Conservation (phyloP, 2,329 filamentous ascomycete species). For the Ciborinia camelliae region DNA sequence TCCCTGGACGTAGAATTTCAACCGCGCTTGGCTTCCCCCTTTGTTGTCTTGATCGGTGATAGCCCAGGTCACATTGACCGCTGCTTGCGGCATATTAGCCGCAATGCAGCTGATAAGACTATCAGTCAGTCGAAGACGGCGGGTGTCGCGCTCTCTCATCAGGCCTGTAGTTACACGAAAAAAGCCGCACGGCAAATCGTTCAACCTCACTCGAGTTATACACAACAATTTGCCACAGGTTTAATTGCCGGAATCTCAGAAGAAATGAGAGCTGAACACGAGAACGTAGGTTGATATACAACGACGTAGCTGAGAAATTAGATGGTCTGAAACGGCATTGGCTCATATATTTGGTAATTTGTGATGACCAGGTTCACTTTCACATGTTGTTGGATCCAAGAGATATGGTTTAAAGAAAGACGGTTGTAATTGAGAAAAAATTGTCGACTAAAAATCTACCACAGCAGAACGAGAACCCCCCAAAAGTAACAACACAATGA, state of each 20-base stretch:
- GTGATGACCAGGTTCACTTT: slow-evolving; percentile 1
- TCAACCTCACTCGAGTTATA: slow-evolving; percentile 10
- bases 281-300: background rate
- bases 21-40: slow-evolving; percentile 9
- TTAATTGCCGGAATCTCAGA: background rate
- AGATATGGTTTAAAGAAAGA: background rate
- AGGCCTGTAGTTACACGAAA: slow-evolving; percentile 12
- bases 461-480: slow-evolving; percentile 18
- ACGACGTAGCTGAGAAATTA: background rate
- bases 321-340: background rate
- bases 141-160: slow-evolving; percentile 12
- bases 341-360: background rate
- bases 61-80: background rate
- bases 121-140: background rate
- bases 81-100: slow-evolving; percentile 11
- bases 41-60: background rate
- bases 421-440: slow-evolving; percentile 13
- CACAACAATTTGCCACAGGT: background rate
- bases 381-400: background rate
- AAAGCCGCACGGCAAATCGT: slow-evolving; percentile 14
- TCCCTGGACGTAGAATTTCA: slow-evolving; percentile 11
- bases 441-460: slow-evolving; percentile 19
- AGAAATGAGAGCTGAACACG: background rate
- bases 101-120: slow-evolving; percentile 7
- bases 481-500: slow-evolving; percentile 15